Conservation (phyloP, 2,329 filamentous ascomycete genomes). For the Paramyrothecium roridum region DNA sequence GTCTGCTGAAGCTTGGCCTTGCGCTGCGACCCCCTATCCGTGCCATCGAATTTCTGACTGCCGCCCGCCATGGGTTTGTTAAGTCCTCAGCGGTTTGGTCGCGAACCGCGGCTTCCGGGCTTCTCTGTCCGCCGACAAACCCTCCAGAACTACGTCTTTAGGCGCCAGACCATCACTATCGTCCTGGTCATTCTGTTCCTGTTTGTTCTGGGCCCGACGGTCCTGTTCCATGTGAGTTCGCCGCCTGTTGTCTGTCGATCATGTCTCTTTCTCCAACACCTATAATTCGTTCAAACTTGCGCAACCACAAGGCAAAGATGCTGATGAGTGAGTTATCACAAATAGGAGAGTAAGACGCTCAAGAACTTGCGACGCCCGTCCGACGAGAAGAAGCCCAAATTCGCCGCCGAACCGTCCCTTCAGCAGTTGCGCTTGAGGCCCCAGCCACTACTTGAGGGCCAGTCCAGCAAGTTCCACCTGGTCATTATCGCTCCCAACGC, state of each 20-base stretch:
- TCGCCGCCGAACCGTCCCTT: not conserved
- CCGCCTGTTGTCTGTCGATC: no score
- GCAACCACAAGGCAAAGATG: not conserved
- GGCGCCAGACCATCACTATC: not conserved
- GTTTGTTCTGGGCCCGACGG: not conserved
- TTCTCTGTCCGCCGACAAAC: not conserved
- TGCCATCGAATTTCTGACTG: not conserved
- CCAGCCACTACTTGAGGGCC: not conserved
- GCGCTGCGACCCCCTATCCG: not conserved
- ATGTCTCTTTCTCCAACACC: not conserved
- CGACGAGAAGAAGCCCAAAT: not conserved
- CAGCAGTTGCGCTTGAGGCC: not conserved
- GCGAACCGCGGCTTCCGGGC: not conserved
- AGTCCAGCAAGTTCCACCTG: slow-evolving; percentile 15
- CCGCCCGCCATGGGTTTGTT: not conserved
- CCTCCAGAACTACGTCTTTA: not conserved
- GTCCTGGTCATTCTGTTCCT: not conserved
- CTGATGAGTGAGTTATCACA: not conserved
- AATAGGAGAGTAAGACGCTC: not conserved
- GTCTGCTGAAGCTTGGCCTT: not conserved
- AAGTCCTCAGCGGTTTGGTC: not conserved
- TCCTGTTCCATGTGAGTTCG: not conserved
- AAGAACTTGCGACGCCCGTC: not conserved
- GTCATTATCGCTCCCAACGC: slow-evolving; percentile 21
- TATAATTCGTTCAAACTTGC: not conserved